Percentiles rank a stretch among this genome's conserved stretches.
Evolutionary conservation across 208 protist genomes (phyloP).

Genomic region (Porcisia deanei): DNA sequence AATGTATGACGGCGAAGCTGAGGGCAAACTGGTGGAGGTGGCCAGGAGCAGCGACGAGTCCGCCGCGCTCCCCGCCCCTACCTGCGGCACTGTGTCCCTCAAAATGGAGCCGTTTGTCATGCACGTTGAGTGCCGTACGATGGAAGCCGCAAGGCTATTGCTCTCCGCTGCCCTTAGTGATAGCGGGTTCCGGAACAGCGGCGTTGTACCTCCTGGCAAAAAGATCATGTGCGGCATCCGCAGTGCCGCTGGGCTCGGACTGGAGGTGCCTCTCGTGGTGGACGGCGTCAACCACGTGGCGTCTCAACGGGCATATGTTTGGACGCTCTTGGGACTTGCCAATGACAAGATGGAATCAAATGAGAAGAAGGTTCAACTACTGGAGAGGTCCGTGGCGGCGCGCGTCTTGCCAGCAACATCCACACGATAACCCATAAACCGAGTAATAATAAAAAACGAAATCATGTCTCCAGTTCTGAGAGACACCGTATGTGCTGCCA

Average conservation of each 20-base stretch:
- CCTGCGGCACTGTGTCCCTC: slow-evolving; percentile 54
- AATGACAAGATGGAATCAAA: slow-evolving; percentile 85
- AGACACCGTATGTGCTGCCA: background rate
- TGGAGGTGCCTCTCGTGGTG: slow-evolving; percentile 81
- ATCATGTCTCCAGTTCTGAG: background rate
- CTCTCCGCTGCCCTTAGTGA: slow-evolving; percentile 71
- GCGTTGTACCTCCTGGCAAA: slow-evolving; percentile 75
- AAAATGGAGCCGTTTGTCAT: slow-evolving; percentile 92
- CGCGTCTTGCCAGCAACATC: slow-evolving; percentile 11
- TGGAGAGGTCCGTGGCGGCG: slow-evolving; percentile 41
- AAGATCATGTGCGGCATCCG: slow-evolving; percentile 86
- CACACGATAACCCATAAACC: background rate
- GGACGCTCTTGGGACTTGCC: slow-evolving; percentile 60
- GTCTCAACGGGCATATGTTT: slow-evolving; percentile 66
- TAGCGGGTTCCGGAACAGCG: slow-evolving; percentile 85
- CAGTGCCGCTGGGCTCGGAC: slow-evolving; percentile 51
- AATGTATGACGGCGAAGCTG: slow-evolving; percentile 55
- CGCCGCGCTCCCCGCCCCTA: slow-evolving; percentile 28
- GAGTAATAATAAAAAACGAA: background rate
- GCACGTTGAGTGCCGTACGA: slow-evolving; percentile 85
- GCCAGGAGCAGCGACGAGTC: background rate
- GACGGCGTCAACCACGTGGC: slow-evolving; percentile 66
- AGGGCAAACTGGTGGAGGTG: slow-evolving; percentile 43
- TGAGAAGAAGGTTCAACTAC: slow-evolving; percentile 47
- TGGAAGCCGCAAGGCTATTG: slow-evolving; percentile 73